phyloP scores from a whole-genome alignment of 352 stramenopile genomes.

The Pseudoperonospora humuli region DNA sequence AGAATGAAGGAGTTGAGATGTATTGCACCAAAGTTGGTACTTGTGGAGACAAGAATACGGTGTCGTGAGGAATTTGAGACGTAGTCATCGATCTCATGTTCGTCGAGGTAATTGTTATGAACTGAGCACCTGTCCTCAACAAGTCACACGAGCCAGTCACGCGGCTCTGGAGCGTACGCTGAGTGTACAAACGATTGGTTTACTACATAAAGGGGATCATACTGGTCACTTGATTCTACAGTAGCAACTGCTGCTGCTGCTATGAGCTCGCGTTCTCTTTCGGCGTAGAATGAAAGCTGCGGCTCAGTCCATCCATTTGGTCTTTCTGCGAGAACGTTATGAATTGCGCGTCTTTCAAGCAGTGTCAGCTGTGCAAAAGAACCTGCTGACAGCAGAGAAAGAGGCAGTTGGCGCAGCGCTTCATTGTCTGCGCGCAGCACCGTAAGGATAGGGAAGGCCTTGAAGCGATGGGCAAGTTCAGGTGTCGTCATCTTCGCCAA shows the following conservation, averaged over 20 bases:
- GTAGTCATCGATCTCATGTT: neutral
- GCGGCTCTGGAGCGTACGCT: constrained; percentile 12
- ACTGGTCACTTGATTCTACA: neutral
- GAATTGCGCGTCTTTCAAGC: constrained; percentile 12
- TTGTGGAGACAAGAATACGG: neutral
- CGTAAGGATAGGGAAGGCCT: constrained; percentile 5
- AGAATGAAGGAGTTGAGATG: neutral
- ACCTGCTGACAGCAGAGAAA: constrained; percentile 4
- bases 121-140: neutral
- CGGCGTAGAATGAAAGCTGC: constrained; percentile 8
- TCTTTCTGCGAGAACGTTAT: constrained; percentile 11
- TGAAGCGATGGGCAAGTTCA: constrained; percentile 11
- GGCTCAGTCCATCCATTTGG: constrained; percentile 2
- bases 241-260: neutral
- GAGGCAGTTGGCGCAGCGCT: constrained; percentile 2
- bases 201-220: constrained; percentile 5
- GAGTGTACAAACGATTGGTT: constrained; percentile 1
- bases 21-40: neutral
- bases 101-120: neutral
- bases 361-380: constrained; percentile 6
- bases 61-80: neutral
- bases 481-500: constrained; percentile 6
- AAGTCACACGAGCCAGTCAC: neutral
- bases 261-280: constrained; percentile 9
- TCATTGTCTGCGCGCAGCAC: constrained; percentile 7